Evolutionary conservation across 2,329 filamentous ascomycete genomes (phyloP), one percentile per base, ranked within the genome.

Genomic region (Talaromyces sp.): DNA sequence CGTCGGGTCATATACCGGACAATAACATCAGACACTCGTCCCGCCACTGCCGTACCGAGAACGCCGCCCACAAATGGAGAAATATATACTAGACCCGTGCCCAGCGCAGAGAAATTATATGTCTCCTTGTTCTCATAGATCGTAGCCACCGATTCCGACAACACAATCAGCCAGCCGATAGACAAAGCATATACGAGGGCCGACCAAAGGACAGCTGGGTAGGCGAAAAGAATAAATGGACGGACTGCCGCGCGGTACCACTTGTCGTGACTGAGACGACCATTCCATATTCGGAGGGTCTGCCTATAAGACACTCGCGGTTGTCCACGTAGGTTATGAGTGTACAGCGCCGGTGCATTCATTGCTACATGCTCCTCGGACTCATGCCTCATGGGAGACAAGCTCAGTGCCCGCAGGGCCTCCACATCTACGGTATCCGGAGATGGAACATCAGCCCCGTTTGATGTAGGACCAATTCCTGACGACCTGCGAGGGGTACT

Each of bases 131-230:
- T 87, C 82, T 91, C 87, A 76, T 92, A 98, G 67, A 98, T 90
- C 66, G 90, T 84, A 0, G 92, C 86, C 2, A 98, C 88, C 0
- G 90, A 91, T 77, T 98, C 93, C 0, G 93, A 97, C 1, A 98
- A 86, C 51, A 98, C 93, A 69, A 98, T 97, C 31, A 98, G 84
- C 95, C 94, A 98, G 43, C 94, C 94, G 6, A 98, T 86, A 0
- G 93, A 95, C 71, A 95, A 89, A 0, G 93, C 83, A 75, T 98
- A 98, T 3, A 97, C 87, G 0, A 91, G 82, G 0, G 92, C 82
- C 5, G 91, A 94, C 94, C 93, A 98, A 8, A 97, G 84, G 1
- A 98, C 91, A 0, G 91, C 87, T 0, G 95, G 95, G 73, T 98
- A 97, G 1, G 89, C 86, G 71, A 89, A 96, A 0, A 98, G 84